phyloP scores from a whole-genome alignment of 2,329 filamentous ascomycete species.

The Metarhizium sp. region DNA sequence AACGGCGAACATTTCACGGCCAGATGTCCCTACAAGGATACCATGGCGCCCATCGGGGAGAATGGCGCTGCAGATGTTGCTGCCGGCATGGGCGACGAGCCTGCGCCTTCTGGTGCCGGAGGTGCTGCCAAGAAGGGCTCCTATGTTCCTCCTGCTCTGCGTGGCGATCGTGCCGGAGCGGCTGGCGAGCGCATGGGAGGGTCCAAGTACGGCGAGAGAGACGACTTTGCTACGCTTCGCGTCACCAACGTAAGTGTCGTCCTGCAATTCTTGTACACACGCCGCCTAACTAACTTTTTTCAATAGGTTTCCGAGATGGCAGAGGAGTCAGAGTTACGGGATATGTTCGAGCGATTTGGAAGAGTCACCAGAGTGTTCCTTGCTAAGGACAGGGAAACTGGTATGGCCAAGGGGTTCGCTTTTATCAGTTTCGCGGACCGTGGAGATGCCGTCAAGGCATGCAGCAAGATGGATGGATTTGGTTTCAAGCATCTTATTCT shows the following conservation, averaged over 20 bases:
- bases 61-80: conserved; percentile 43
- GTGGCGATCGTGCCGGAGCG: conserved; percentile 53
- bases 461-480: conserved; percentile 95
- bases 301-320: conserved; percentile 86
- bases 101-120: conserved; percentile 31
- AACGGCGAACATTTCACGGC: conserved; percentile 98
- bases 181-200: conserved; percentile 70
- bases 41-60: conserved; percentile 81
- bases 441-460: conserved; percentile 80
- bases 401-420: conserved; percentile 94
- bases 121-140: conserved; percentile 63
- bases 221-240: conserved; percentile 90
- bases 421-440: conserved; percentile 97
- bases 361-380: conserved; percentile 96
- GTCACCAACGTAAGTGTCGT: conserved; percentile 83
- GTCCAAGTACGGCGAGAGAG: conserved; percentile 85
- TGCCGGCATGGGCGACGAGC: conserved; percentile 44
- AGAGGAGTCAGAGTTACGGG: conserved; percentile 88
- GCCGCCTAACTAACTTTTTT: conserved; percentile 16
- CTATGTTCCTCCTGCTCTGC: conserved; percentile 90
- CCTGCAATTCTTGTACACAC: conserved; percentile 1
- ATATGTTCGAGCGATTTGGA: conserved; percentile 97
- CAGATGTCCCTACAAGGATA: conserved; percentile 98
- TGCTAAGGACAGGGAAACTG: conserved; percentile 94
- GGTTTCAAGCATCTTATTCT: conserved; percentile 84